These are phyloP conservation scores for Aspergillus avenaceus DNA, from an alignment of 495 filamentous ascomycete species.

Conservation along the genomic window DNA sequence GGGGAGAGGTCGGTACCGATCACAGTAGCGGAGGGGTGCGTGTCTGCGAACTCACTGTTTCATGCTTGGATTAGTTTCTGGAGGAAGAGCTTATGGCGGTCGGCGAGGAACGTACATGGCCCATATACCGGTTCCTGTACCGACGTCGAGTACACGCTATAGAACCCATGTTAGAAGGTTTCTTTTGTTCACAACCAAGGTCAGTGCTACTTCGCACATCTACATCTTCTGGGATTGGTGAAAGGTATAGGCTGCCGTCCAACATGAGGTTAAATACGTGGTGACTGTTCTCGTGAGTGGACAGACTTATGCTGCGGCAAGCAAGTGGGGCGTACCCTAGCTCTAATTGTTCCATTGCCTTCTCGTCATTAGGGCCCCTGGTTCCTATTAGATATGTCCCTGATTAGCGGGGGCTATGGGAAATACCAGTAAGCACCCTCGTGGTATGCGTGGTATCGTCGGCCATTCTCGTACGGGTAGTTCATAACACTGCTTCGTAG, in stretches of 20 bases:
- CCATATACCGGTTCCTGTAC: slow-evolving; percentile 12
- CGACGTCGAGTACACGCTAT: slow-evolving; percentile 17
- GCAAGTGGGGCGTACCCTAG: slow-evolving; percentile 1
- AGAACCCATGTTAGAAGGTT: neutral
- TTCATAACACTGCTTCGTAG: slow-evolving; percentile 21
- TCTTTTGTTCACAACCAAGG: neutral
- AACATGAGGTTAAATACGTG: slow-evolving; percentile 10
- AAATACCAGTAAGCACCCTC: slow-evolving; percentile 54
- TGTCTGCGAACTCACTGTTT: slow-evolving; percentile 12
- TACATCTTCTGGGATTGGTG: neutral
- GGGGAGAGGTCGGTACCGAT: slow-evolving; percentile 46
- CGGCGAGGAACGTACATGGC: slow-evolving; percentile 2
- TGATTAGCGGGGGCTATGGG: neutral
- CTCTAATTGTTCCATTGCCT: slow-evolving; percentile 10
- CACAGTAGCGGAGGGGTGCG: slow-evolving; percentile 18
- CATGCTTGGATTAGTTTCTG: neutral
- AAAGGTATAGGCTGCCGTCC: slow-evolving; percentile 3
- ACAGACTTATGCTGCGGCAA: neutral
- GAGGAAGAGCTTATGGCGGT: neutral
- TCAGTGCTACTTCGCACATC: neutral
- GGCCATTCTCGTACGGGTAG: slow-evolving; percentile 54
- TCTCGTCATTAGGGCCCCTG: slow-evolving; percentile 12
- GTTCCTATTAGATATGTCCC: neutral
- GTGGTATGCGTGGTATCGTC: slow-evolving; percentile 59
- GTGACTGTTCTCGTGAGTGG: slow-evolving; percentile 2